Conservation (phyloP, 1,284 basidiomycete genomes). For the Marasmius sp. region DNA sequence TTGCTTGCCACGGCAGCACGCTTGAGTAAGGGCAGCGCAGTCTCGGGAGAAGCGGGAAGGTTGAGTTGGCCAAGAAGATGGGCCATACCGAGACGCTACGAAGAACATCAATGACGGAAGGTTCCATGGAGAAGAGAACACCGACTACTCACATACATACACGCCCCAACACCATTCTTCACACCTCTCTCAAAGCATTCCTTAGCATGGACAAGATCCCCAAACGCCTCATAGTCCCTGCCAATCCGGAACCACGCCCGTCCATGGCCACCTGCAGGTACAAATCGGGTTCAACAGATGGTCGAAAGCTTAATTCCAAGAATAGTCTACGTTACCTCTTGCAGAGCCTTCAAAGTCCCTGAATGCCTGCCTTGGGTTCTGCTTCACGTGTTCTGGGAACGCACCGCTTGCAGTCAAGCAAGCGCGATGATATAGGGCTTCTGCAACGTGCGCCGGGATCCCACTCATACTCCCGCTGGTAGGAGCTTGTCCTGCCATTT, state of each 20-base stretch:
- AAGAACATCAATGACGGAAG: constrained; percentile 4
- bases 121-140: not conserved
- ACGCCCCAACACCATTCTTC: constrained; percentile 69
- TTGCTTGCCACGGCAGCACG: constrained; percentile 77
- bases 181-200: constrained; percentile 86
- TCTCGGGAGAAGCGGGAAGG: constrained; percentile 50
- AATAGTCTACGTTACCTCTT: constrained; percentile 31
- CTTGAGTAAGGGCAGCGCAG: constrained; percentile 73
- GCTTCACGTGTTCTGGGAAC: constrained; percentile 57
- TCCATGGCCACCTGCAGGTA: constrained; percentile 49
- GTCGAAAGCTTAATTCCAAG: not conserved
- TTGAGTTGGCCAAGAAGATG: constrained; percentile 86
- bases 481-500: constrained; percentile 41
- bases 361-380: constrained; percentile 81
- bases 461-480: constrained; percentile 22
- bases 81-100: constrained; percentile 87
- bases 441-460: constrained; percentile 55
- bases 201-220: constrained; percentile 66
- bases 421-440: constrained; percentile 77
- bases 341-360: constrained; percentile 85
- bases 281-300: not conserved
- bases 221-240: constrained; percentile 88
- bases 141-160: constrained; percentile 66
- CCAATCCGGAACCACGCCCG: constrained; percentile 89
- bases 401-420: constrained; percentile 70